Base-by-base conservation (phyloP, 371 early-diverging fungal species). In the Blakeslea trispora region DNA sequence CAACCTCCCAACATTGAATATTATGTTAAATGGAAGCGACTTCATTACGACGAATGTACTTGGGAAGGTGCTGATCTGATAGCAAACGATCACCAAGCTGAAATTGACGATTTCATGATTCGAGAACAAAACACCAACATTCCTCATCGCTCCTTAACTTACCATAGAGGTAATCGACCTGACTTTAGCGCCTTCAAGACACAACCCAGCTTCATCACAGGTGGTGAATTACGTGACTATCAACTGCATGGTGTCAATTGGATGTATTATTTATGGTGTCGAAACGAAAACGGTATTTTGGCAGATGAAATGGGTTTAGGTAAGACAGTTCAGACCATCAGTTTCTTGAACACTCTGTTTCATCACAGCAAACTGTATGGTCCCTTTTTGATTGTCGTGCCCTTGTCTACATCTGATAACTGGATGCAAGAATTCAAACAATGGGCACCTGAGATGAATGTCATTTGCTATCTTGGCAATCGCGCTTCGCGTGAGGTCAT, bases 311-410 rank as follows among this genome's bases (percentile, higher is more conserved):
- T 92, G 95, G 99, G 99, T 23, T 75, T 99, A 40, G 99, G 99
- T 13, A 99, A 99, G 75, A 99, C 99, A 0, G 86, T 99, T 3
- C 99, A 99, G 75, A 94, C 97, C 1, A 98, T 99, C 46, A 91
- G 97, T 23, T 94, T 98, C 70, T 75, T 99, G n/a, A 89, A 88
- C 23, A 93, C 92, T 51, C 75, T 99, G n/a, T 94, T 90, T 74
- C 89, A 98, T 65, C 75, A 82, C 7, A 81, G 85, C 59, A 61
- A 90, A 19, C 71, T 96, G 1, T 95, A 88, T 68, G 99, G 99
- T 0, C 99, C 99, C 1, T 95, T 91, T 70, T 69, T 99, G 53
- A 90, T 99, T 3, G 96, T 98, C 0, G 98, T 98, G 0, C 99
- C 99, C 2, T 72, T 98, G 21, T 96, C 97, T 21, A 96, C 96